Percentiles rank a stretch among this genome's conserved stretches.
Conservation (phyloP, 2,329 filamentous ascomycete species). For the Hymenoscyphus infarciens region DNA sequence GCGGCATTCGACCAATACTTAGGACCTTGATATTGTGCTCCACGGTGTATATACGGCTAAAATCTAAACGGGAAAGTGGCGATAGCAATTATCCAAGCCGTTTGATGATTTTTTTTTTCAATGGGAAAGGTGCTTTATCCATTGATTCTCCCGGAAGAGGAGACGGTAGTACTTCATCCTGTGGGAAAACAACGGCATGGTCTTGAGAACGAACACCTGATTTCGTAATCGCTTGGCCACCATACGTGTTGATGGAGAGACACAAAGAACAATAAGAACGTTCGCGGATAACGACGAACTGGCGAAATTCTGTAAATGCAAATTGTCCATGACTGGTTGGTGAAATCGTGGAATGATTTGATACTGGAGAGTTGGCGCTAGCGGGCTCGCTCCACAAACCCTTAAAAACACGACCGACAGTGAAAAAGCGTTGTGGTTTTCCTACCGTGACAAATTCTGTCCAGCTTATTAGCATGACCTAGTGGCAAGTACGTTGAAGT, state of each 20-base stretch:
- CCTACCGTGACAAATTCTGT: not conserved
- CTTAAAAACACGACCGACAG: constrained; percentile 18
- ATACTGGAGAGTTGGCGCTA: constrained; percentile 6
- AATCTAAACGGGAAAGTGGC: constrained; percentile 19
- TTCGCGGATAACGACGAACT: constrained; percentile 19
- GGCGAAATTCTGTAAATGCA: constrained; percentile 12
- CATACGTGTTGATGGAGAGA: constrained; percentile 24
- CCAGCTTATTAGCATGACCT: too few relatives aligned
- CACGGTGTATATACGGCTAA: constrained; percentile 18
- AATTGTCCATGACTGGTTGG: constrained; percentile 1
- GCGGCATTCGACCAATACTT: constrained; percentile 17
- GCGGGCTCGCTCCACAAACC: constrained; percentile 18
- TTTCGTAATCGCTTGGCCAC: constrained; percentile 16
- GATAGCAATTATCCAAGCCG: not conserved
- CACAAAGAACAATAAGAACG: constrained; percentile 15
- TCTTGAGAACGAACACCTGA: constrained; percentile 8
- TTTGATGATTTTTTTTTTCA: too few relatives aligned
- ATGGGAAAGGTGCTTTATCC: too few relatives aligned
- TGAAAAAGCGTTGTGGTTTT: constrained; percentile 17
- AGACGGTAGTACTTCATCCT: too few relatives aligned
- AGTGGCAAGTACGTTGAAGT: too few relatives aligned
- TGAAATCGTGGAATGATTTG: not conserved
- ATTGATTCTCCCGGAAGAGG: too few relatives aligned
- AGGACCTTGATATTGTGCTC: constrained; percentile 21
- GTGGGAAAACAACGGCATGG: too few relatives aligned